A percentile compares a stretch with the other conserved stretches of the same genome.
phyloP scores from a whole-genome alignment of 2,329 filamentous ascomycete genomes.

The Tolypocladium cylindrosporum region DNA sequence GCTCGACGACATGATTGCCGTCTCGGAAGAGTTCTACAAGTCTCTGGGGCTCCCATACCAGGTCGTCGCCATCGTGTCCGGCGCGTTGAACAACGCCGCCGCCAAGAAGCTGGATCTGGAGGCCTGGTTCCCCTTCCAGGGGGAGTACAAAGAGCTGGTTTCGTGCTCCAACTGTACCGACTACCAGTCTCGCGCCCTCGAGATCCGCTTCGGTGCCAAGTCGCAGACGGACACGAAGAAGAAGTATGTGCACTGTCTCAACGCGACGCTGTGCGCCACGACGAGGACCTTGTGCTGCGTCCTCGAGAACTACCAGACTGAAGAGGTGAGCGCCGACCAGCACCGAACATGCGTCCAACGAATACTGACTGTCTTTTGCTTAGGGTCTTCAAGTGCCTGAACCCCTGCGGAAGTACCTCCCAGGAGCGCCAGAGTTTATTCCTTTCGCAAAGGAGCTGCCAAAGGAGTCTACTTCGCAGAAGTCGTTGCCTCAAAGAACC shows the following conservation, averaged over 20 bases:
- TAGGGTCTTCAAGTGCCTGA: slow-evolving; percentile 73
- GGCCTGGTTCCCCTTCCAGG: slow-evolving; percentile 92
- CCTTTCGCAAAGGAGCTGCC: slow-evolving; percentile 79
- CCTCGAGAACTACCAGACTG: slow-evolving; percentile 92
- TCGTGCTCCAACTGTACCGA: slow-evolving; percentile 98
- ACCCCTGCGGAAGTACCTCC: slow-evolving; percentile 79
- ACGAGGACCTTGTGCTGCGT: slow-evolving; percentile 90
- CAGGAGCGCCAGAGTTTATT: slow-evolving; percentile 80
- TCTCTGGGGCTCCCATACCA: slow-evolving; percentile 82
- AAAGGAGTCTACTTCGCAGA: slow-evolving; percentile 44
- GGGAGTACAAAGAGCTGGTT: slow-evolving; percentile 96
- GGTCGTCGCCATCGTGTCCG: slow-evolving; percentile 90
- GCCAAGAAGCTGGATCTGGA: slow-evolving; percentile 94
- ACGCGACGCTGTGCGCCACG: slow-evolving; percentile 83
- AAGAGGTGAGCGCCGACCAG: slow-evolving; percentile 48
- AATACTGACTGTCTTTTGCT: background rate
- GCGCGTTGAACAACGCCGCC: slow-evolving; percentile 67
- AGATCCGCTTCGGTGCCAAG: slow-evolving; percentile 87
- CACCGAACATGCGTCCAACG: background rate
- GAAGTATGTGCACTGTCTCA: slow-evolving; percentile 89
- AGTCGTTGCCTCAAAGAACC: slow-evolving; percentile 16
- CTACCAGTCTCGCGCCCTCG: slow-evolving; percentile 88
- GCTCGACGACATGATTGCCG: slow-evolving; percentile 86
- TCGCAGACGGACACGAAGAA: slow-evolving; percentile 74
- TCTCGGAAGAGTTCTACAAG: slow-evolving; percentile 92